These are phyloP conservation scores for Phaeosphaeriaceae sp. DNA, from an alignment of 2,329 filamentous ascomycete genomes.

Conservation along the genomic window DNA sequence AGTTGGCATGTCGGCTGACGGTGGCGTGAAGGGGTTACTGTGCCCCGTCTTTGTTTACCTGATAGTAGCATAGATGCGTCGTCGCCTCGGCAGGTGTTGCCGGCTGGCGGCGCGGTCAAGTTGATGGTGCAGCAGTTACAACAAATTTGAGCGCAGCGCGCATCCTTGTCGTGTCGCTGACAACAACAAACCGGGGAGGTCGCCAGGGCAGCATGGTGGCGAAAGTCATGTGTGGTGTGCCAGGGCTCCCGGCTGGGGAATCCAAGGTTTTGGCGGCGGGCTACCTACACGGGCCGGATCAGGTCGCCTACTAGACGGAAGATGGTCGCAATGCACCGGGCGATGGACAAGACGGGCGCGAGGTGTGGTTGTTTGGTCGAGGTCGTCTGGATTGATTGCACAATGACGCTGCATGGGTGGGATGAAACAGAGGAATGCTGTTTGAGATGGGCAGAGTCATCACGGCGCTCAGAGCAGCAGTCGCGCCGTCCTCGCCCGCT, in stretches of 20 bases:
- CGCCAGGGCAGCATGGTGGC: conserved; percentile 6
- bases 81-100: background rate
- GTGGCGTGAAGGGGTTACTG: conserved; percentile 17
- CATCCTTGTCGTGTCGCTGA: conserved; percentile 14
- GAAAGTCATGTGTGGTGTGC: conserved; percentile 1
- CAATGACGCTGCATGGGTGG: background rate
- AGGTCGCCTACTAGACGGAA: conserved; percentile 9
- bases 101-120: background rate
- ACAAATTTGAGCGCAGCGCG: background rate
- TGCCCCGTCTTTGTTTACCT: background rate
- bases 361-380: background rate
- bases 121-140: too few species aligned
- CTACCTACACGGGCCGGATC: conserved; percentile 8
- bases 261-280: background rate
- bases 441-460: conserved; percentile 12
- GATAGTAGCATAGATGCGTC: background rate
- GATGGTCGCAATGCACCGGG: background rate
- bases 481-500: conserved; percentile 5
- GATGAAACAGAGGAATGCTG: conserved; percentile 12
- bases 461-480: conserved; percentile 9
- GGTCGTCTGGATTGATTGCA: conserved; percentile 7
- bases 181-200: conserved; percentile 6
- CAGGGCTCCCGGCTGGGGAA: conserved; percentile 2
- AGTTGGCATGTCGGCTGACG: conserved; percentile 15
- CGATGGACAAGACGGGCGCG: background rate